A percentile compares a stretch with the other conserved stretches of the same genome.
phyloP scores from a whole-genome alignment of 768 basidiomycete genomes.

The Daedalea quercina region DNA sequence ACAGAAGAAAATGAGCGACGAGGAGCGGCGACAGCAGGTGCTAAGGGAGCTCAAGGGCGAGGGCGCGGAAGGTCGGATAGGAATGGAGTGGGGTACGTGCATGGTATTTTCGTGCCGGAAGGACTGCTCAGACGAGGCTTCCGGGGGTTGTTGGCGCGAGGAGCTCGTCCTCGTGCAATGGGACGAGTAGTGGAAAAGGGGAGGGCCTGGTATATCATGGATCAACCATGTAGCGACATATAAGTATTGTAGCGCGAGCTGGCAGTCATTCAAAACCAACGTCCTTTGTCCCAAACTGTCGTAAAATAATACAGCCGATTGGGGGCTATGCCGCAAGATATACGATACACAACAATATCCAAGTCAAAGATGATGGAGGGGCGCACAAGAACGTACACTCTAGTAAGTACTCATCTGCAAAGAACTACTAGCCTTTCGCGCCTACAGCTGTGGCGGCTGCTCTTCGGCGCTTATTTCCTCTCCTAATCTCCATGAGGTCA shows the following conservation, averaged over 20 bases:
- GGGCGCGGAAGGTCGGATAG: conserved; percentile 36
- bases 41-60: conserved; percentile 46
- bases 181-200: conserved; percentile 54
- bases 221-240: background rate
- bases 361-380: too few relatives aligned
- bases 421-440: conserved; percentile 10
- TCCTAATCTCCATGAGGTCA: conserved; percentile 72
- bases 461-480: conserved; percentile 62
- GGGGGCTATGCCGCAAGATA: too few relatives aligned
- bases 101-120: conserved; percentile 82
- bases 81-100: conserved; percentile 95
- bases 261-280: too few relatives aligned
- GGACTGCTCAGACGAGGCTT: conserved; percentile 46
- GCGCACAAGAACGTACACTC: background rate
- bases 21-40: conserved; percentile 60
- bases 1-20: conserved; percentile 43
- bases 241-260: too few relatives aligned
- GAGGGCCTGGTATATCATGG: too few relatives aligned
- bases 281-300: too few relatives aligned
- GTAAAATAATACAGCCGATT: too few relatives aligned
- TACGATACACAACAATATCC: too few relatives aligned
- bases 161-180: conserved; percentile 73
- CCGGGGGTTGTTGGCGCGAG: conserved; percentile 55
- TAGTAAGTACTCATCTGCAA: background rate
- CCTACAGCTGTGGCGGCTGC: conserved; percentile 24